Conservation (phyloP, 805 yeast species). For the Yarrowia deformans region DNA sequence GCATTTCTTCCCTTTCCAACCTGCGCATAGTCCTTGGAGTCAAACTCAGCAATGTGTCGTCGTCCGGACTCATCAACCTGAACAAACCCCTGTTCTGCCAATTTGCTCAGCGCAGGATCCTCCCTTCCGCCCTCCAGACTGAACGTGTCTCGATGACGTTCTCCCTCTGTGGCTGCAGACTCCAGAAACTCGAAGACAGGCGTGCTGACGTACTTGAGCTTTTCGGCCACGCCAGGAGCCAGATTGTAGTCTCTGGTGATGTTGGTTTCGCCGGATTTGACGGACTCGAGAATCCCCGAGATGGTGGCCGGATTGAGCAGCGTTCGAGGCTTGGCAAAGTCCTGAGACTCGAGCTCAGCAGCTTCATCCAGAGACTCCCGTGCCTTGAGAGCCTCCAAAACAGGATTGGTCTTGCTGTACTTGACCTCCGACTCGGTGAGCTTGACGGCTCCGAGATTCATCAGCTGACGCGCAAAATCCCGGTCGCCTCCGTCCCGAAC, state of each 20-base stretch:
- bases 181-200: slow-evolving; percentile 33
- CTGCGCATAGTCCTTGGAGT: neutral
- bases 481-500: slow-evolving; percentile 12
- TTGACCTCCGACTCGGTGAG: slow-evolving; percentile 10
- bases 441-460: slow-evolving; percentile 33
- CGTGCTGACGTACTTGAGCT: neutral
- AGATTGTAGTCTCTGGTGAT: slow-evolving; percentile 32
- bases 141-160: slow-evolving; percentile 13
- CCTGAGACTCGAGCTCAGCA: slow-evolving; percentile 18
- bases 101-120: neutral
- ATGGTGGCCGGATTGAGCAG: slow-evolving; percentile 31
- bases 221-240: slow-evolving; percentile 29
- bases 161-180: slow-evolving; percentile 2
- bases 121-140: slow-evolving; percentile 11
- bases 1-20: slow-evolving; percentile 17
- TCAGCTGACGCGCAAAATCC: slow-evolving; percentile 26
- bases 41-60: neutral
- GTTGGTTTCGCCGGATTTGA: slow-evolving; percentile 12
- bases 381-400: slow-evolving; percentile 20
- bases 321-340: slow-evolving; percentile 19
- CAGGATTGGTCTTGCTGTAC: slow-evolving; percentile 10
- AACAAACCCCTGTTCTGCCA: neutral
- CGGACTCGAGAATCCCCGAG: slow-evolving; percentile 21
- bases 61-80: neutral
- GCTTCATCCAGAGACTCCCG: neutral